A percentile compares a stretch with the other conserved stretches of the same genome.
phyloP scores from a whole-genome alignment of 2,329 filamentous ascomycete genomes.

The Scleromitrula shiraiana region DNA sequence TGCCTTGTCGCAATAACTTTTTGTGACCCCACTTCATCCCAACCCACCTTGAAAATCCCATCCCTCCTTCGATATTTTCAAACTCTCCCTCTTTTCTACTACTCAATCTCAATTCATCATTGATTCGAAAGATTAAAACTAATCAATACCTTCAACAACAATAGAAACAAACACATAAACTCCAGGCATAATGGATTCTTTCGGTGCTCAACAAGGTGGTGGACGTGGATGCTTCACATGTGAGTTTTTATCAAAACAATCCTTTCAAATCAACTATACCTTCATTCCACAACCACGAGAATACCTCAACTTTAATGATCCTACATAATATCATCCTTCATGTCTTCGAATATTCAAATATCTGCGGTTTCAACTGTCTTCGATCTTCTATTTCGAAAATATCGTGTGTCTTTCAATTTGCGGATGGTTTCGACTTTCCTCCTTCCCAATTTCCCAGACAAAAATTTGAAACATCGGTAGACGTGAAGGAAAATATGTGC shows the following conservation, averaged over 20 bases:
- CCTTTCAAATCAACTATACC: constrained; percentile 6
- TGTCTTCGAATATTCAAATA: too few relatives aligned
- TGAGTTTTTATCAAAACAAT: constrained; percentile 31
- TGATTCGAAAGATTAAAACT: not conserved
- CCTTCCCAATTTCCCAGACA: too few relatives aligned
- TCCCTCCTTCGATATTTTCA: too few relatives aligned
- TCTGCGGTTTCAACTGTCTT: too few relatives aligned
- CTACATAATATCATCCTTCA: too few relatives aligned
- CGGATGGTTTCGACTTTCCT: not conserved
- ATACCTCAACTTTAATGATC: not conserved
- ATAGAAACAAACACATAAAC: constrained; percentile 12
- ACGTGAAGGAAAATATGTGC: too few relatives aligned
- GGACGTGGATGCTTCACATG: constrained; percentile 43
- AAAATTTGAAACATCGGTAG: too few relatives aligned
- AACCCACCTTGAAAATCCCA: not conserved
- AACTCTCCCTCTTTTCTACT: too few relatives aligned
- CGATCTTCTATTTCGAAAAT: not conserved
- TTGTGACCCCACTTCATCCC: constrained; percentile 8
- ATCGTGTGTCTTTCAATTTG: not conserved
- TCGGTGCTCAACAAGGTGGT: constrained; percentile 18
- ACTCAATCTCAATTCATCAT: not conserved
- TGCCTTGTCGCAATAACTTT: too few relatives aligned
- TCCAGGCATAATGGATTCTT: constrained; percentile 26
- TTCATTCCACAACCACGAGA: constrained; percentile 13
- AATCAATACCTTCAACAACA: constrained; percentile 7